phyloP scores from a whole-genome alignment of 176 grass and related monocot species.

The Triticum timopheevii region DNA sequence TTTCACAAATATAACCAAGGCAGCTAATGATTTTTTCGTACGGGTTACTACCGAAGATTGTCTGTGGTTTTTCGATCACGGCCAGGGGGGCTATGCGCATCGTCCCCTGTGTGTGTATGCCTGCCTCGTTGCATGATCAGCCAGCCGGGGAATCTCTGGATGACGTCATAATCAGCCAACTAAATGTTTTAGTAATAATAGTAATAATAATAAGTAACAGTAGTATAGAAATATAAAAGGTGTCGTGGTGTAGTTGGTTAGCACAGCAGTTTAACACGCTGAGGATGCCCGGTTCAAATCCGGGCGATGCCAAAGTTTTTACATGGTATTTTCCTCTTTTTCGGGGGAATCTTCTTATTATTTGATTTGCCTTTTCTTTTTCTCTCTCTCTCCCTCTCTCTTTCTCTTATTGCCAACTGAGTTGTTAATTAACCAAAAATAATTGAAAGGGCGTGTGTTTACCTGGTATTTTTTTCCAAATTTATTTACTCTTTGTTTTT shows the following conservation, averaged over 20 bases:
- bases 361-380: too few relatives aligned
- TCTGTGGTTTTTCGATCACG: too few relatives aligned
- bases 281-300: not conserved
- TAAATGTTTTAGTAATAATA: not conserved
- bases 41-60: too few relatives aligned
- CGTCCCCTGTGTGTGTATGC: not conserved
- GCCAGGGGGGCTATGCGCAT: not conserved
- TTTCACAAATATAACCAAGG: too few relatives aligned
- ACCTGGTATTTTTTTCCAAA: too few relatives aligned
- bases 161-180: not conserved
- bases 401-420: not conserved
- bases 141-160: not conserved
- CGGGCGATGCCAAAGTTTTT: not conserved
- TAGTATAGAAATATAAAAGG: not conserved
- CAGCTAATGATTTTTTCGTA: too few relatives aligned
- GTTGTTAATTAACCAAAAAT: too few relatives aligned
- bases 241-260: slow-evolving; percentile 5
- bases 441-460: not conserved
- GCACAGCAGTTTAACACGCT: not conserved
- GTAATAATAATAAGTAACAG: not conserved
- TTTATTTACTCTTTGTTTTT: not conserved
- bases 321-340: not conserved
- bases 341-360: too few relatives aligned
- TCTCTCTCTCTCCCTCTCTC: not conserved
- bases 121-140: not conserved